Base-by-base conservation (phyloP, 2,329 filamentous ascomycete species). In the Dendrostoma leiphaemia region DNA sequence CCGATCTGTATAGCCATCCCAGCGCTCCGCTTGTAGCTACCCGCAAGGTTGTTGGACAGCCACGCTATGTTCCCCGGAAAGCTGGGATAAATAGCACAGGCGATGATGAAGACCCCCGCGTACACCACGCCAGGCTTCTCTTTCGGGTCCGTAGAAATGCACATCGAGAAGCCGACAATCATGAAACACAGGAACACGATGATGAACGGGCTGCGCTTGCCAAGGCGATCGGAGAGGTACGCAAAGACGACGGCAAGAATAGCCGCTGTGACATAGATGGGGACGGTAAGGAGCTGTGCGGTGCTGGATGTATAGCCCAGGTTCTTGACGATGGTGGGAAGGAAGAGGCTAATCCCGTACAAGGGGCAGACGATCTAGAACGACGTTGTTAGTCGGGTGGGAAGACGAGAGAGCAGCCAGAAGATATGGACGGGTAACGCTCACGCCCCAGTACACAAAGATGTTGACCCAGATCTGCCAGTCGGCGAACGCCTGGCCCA, bases 1-100 rank as follows among this genome's bases (percentile, higher is more conserved):
- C 80, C 81, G 48, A 88, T 85, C 38, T 85, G 82, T 10, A 88
- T 70, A 0, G 83, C 85, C 78, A 87, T 87, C 2, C 83, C 84
- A 0, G 77, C 80, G 8, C 78, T 79, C 4, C 84, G 75, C 69
- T 95, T 95, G 67, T 78, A 78, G 43, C 72, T 75, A 0, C 77
- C 77, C 52, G 92, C 84, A 10, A 89, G 78, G 57, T 95, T 95
- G 67, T 94, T 95, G 31, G 82, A 82, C 0, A 85, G 74, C 91
- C 91, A 95, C 0, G 86, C 79, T 48, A 95, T 88, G 1, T 88
- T 87, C 50, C 92, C 92, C 0, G 89, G 76, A 54, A 94, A 88
- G 26, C 83, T 85, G 0, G 91, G 89, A 61, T 93, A 94, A 53
- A 94, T 91, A 2, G 88, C 88, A 54, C 90, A 80, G 0, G 90